Base-by-base conservation (phyloP, 2,329 filamentous ascomycete genomes). In the Blumeria graminis region DNA sequence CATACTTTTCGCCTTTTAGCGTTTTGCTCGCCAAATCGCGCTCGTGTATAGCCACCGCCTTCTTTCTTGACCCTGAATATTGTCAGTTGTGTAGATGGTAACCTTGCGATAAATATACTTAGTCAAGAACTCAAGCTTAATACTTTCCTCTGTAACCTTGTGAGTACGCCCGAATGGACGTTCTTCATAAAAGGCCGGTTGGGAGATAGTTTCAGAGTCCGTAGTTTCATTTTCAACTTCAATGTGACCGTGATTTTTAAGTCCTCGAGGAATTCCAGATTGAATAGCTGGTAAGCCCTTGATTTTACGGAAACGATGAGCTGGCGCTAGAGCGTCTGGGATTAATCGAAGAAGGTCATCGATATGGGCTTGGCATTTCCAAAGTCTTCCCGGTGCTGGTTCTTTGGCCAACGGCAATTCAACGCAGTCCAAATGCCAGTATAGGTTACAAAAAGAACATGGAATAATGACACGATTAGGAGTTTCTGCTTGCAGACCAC, bases 381-480 rank as follows among this genome's bases (percentile, higher is more conserved):
- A 98, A 56, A 81, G 83, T 64, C 73, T 71, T 51, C 82, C 80
- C 55, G 82, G 74, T 55, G 80, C 76, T 10, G 89, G 89, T 41
- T 87, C 84, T 56, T 84, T 80, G 36, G 88, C 80, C 65, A 89
- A 71, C 36, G 90, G 89, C 33, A 87, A 86, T 22, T 54, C 32
- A 14, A 94, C 72, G 69, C 92, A 98, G 68, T 96, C 90, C 55
- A 94, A 73, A 70, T 98, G 92, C 84, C 89, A 98, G 65, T 82
- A 76, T 36, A 86, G 75, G 11, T 78, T 74, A 69, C 90, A 98
- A 64, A 76, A 78, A 68, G 88, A 88, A 71, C 90, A 98, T 50
- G 84, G 80, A 62, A 95, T 83, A 63, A 96, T 88, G 61, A 82
- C 78, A 32, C 84, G 79, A 60, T 64, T 59, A 62, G 75, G 75